Evolutionary conservation across 1,139 yeast species (phyloP).

Genomic region (Zygosaccharomyces pseudobailii): DNA sequence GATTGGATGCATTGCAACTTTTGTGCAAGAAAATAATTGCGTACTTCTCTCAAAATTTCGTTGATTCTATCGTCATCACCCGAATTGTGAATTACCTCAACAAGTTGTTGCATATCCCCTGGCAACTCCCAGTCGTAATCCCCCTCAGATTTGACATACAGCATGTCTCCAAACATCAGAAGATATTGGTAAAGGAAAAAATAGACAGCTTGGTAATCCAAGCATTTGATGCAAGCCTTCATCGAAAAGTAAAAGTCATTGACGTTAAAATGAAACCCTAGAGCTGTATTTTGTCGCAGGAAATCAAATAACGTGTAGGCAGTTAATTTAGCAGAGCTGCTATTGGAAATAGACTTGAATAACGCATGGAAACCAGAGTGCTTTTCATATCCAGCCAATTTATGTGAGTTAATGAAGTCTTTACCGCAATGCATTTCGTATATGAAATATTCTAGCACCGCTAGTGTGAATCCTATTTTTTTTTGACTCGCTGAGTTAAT

Average conservation of each 20-base stretch:
- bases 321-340: conserved; percentile 11
- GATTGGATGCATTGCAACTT: neutral
- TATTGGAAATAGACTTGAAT: conserved; percentile 11
- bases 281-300: neutral
- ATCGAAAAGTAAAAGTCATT: conserved; percentile 17
- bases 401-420: conserved; percentile 9
- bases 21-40: conserved; percentile 2
- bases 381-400: conserved; percentile 2
- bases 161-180: conserved; percentile 9
- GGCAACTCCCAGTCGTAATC: conserved; percentile 9
- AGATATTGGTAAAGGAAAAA: conserved; percentile 16
- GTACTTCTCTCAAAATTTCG: conserved; percentile 4
- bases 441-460: conserved; percentile 11
- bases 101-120: conserved; percentile 3
- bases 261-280: conserved; percentile 11
- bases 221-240: conserved; percentile 10
- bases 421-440: conserved; percentile 6
- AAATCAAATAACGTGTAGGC: conserved; percentile 12
- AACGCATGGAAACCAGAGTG: conserved; percentile 14
- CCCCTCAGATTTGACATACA: conserved; percentile 1
- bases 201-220: conserved; percentile 10
- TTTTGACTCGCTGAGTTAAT: conserved; percentile 9
- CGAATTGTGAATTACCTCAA: neutral
- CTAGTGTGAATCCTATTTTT: conserved; percentile 13
- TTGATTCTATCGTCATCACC: conserved; percentile 4